Percentiles rank a stretch among this genome's conserved stretches.
phyloP scores from a whole-genome alignment of 306 rosid species.

The Comarum palustre region DNA sequence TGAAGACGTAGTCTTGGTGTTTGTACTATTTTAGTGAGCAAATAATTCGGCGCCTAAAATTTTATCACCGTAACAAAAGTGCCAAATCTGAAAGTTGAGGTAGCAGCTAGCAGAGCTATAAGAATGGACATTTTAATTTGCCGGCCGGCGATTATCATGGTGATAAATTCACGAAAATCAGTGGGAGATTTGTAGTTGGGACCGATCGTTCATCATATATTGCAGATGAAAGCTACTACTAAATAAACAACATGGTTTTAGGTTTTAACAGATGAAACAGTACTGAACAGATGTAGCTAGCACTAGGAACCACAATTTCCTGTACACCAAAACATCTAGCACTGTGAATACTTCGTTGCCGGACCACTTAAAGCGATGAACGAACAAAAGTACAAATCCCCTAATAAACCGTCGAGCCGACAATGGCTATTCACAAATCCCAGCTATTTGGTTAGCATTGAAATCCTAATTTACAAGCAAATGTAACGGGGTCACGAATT shows the following conservation, averaged over 20 bases:
- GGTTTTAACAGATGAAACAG: neutral
- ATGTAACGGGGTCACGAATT: neutral
- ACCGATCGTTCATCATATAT: neutral
- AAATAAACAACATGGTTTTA: too few relatives aligned
- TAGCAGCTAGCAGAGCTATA: neutral
- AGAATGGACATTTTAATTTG: neutral
- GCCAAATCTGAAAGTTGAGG: neutral
- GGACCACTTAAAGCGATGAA: neutral
- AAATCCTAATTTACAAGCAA: too few relatives aligned
- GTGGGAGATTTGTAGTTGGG: neutral
- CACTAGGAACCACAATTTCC: neutral
- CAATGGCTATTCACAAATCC: neutral
- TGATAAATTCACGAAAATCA: neutral
- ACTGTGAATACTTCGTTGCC: neutral
- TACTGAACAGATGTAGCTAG: neutral
- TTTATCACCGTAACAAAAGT: neutral
- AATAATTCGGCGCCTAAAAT: neutral
- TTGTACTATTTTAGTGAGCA: neutral
- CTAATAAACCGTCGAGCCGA: neutral
- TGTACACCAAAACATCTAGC: neutral
- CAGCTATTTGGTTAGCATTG: too few relatives aligned
- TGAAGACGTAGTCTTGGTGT: neutral
- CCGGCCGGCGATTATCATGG: neutral
- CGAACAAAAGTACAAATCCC: neutral
- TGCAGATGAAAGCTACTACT: neutral